These are phyloP conservation scores for Malus asiatica DNA, from an alignment of 306 rosid species.

Conservation along the genomic window DNA sequence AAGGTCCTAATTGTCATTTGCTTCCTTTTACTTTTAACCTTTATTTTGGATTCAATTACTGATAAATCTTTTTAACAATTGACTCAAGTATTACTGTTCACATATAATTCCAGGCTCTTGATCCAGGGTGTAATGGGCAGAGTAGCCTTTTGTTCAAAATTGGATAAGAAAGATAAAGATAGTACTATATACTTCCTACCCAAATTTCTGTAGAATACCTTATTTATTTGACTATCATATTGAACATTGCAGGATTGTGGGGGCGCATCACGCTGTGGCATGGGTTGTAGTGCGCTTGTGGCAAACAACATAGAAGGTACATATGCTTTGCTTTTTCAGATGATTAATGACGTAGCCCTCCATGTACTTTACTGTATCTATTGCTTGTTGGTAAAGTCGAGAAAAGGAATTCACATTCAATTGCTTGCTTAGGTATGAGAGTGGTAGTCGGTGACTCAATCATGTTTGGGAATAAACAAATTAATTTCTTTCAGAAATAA, in stretches of 20 bases:
- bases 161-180: background rate
- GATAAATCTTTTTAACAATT: no score
- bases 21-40: no score
- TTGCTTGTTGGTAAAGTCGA: background rate
- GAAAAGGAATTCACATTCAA: background rate
- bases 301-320: conserved; percentile 59
- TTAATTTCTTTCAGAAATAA: background rate
- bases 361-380: background rate
- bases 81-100: background rate
- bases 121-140: background rate
- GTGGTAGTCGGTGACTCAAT: background rate
- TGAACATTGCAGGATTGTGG: conserved; percentile 68
- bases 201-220: background rate
- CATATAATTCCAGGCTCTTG: background rate
- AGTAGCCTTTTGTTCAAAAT: background rate
- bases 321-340: background rate
- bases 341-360: background rate
- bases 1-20: background rate
- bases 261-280: conserved; percentile 76
- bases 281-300: conserved; percentile 77
- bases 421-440: background rate
- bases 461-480: background rate
- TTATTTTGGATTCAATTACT: background rate
- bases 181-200: background rate
- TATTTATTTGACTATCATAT: conserved; percentile 14